Conservation (phyloP, 1,139 yeast genomes). For the Sugiyamaella xylanicola region DNA sequence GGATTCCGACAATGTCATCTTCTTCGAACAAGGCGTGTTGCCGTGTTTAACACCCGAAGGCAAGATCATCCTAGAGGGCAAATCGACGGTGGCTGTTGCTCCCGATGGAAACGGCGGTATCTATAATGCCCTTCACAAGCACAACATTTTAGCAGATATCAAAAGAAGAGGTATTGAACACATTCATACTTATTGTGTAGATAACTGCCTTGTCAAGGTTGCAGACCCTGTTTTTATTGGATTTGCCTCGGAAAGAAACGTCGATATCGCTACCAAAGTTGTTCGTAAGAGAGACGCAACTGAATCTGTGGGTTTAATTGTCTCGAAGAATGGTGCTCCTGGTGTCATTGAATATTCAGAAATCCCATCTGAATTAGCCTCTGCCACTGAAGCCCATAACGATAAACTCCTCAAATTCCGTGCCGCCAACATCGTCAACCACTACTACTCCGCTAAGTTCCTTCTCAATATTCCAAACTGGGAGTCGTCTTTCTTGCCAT, state of each 20-base stretch:
- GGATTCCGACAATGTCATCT: constrained; percentile 56
- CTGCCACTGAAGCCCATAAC: constrained; percentile 57
- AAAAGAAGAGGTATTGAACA: constrained; percentile 73
- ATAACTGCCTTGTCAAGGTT: constrained; percentile 85
- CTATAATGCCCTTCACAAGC: constrained; percentile 74
- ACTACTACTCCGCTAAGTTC: constrained; percentile 83
- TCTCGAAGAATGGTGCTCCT: constrained; percentile 63
- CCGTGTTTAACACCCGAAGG: constrained; percentile 86
- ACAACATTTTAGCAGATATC: constrained; percentile 71
- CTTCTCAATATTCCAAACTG: constrained; percentile 65
- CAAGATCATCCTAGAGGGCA: constrained; percentile 64
- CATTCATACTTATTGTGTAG: constrained; percentile 96
- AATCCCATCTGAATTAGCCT: constrained; percentile 72
- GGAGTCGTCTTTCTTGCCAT: constrained; percentile 74
- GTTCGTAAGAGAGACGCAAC: constrained; percentile 88
- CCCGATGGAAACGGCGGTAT: constrained; percentile 99
- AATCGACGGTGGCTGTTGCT: constrained; percentile 67
- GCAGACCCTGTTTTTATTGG: constrained; percentile 96
- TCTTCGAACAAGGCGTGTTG: constrained; percentile 92
- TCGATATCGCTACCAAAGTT: constrained; percentile 87
- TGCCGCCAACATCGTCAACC: constrained; percentile 97
- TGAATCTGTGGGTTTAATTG: constrained; percentile 93
- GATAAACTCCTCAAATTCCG: constrained; percentile 63
- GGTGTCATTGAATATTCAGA: constrained; percentile 96
- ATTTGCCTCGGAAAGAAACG: constrained; percentile 65